Evolutionary conservation across 306 rosid species (phyloP).

Genomic region (Fagus sylvatica): DNA sequence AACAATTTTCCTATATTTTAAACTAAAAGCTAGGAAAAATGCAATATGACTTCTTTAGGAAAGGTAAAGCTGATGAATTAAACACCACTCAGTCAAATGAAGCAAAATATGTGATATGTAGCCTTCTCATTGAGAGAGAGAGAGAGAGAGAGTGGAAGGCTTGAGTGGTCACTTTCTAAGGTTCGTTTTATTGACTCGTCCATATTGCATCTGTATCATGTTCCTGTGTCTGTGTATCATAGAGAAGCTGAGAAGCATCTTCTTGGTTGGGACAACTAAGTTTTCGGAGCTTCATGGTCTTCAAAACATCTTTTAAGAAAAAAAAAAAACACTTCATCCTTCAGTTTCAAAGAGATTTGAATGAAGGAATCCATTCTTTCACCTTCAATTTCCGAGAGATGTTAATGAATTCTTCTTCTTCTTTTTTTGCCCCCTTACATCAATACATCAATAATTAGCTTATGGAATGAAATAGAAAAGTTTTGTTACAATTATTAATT

Average conservation of each 20-base stretch:
- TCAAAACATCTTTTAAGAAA: background rate
- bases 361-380: background rate
- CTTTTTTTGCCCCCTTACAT: too few species aligned
- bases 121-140: background rate
- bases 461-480: too few species aligned
- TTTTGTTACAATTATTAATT: background rate
- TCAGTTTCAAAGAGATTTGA: background rate
- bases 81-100: background rate
- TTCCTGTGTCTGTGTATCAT: background rate
- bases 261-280: background rate
- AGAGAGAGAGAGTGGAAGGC: background rate
- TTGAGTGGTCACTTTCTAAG: background rate
- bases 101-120: background rate
- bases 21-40: background rate
- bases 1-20: background rate
- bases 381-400: background rate
- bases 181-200: background rate
- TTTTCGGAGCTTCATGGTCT: background rate
- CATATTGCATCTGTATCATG: background rate
- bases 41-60: background rate
- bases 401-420: too few species aligned
- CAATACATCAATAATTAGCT: too few species aligned
- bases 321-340: background rate
- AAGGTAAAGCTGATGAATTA: background rate
- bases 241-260: background rate